Evolutionary conservation across 225 moss, liverwort and hornwort genomes (phyloP).

Genomic region (Polytrichum commune): DNA sequence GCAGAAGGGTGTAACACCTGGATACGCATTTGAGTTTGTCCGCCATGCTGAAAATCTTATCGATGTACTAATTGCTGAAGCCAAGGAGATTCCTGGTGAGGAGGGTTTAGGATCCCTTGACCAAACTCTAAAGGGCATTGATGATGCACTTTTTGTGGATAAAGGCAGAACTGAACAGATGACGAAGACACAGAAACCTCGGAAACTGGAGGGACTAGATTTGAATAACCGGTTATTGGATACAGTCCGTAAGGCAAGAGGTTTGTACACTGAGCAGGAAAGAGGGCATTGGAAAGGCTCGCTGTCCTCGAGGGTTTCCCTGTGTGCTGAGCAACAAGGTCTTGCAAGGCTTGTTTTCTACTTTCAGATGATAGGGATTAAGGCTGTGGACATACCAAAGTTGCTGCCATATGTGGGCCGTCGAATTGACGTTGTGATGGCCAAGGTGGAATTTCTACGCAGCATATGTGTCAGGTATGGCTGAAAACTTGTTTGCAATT

Average conservation of each 20-base stretch:
- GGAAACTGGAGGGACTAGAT: neutral
- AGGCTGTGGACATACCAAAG: constrained; percentile 48
- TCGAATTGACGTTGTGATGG: constrained; percentile 53
- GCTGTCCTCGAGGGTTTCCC: constrained; percentile 39
- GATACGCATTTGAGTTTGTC: constrained; percentile 65
- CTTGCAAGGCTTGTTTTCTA: constrained; percentile 51
- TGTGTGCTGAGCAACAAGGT: constrained; percentile 43
- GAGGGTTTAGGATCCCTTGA: neutral
- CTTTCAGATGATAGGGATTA: constrained; percentile 62
- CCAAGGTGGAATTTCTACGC: constrained; percentile 58
- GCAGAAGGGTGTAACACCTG: constrained; percentile 51
- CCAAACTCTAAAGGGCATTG: neutral
- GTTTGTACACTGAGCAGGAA: neutral
- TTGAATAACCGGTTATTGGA: neutral
- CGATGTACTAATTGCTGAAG: constrained; percentile 45
- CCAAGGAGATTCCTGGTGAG: constrained; percentile 11
- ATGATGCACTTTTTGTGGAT: neutral
- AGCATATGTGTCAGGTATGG: constrained; percentile 45
- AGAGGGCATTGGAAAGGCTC: neutral
- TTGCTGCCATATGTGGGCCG: constrained; percentile 45
- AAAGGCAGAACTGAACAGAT: neutral
- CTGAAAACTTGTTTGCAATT: neutral
- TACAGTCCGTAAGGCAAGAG: constrained; percentile 1
- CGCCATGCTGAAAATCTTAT: constrained; percentile 52
- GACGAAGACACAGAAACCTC: neutral